Base-by-base conservation (phyloP, 345 rosid genomes). In the Linum tenue region DNA sequence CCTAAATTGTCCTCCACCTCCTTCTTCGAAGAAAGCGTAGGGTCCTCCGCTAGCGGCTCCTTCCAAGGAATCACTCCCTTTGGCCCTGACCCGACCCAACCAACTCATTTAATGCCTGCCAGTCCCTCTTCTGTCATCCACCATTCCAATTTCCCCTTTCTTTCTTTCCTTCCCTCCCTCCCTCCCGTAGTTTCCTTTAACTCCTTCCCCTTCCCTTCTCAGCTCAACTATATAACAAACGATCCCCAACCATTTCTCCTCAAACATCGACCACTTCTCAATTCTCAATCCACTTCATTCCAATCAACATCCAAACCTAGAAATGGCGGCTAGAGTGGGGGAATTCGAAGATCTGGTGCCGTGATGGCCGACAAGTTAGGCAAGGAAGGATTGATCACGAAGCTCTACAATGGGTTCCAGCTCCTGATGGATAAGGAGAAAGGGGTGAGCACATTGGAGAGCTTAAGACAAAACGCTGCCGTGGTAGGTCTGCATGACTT, bases 341-440 rank as follows among this genome's bases (percentile, higher is more conserved):
- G 60, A 42, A 17, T 91, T 91, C 73, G 78, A 86, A 5, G 98
- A 89, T 72, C 75, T 60, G 76, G 75, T 92, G 65, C 98, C 98
- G 1, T 83, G 0, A 87, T 89, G 96, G 95, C 95, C 0, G 44
- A 82, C 59, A 89, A 89, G 69, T 85, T 92, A 3, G 95, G 98
- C 4, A 88, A 92, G 36, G 96, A 89, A 42, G 96, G 84, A 8
- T 63, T 92, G 5, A 84, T 92, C 5, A 83, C 80, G 10, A 95
- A 92, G 75, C 74, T 89, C 4, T 92, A 95, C 63, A 89, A 89
- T 55, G 98, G 96, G 44, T 92, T 92, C 73, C 79, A 79, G 61
- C 77, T 91, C 0, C 60, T 91, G 73, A 69, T 78, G 89, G 98
- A 91, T 39, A 39, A 60, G 16, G 90, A 83, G 1, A 85, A 76